Evolutionary conservation across 2,329 filamentous ascomycete species (phyloP), one percentile per base, ranked within the genome.

Genomic region (Leptodontidium sp.): DNA sequence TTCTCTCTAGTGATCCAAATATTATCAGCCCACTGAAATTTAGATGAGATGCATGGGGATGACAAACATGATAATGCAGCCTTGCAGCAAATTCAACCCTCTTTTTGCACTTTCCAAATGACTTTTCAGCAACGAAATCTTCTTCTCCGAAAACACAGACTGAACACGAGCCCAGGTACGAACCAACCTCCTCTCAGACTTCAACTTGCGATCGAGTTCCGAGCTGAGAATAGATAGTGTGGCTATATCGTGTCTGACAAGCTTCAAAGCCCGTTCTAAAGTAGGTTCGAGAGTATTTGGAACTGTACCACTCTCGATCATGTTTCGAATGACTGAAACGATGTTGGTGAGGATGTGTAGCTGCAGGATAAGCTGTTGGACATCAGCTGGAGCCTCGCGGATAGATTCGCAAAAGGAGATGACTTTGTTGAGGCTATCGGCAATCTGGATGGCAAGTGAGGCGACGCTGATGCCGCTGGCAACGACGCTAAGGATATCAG

Each of bases 141-240:
- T 66, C 45, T 61, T 66, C 12, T 66, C 55, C 7, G 64, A 66
- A 14, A 66, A 47, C 8, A 66, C 64, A 15, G 64, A 61, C n/a
- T 61, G 64, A 11, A 66, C 45, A 61, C 64, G 64, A 21, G 64
- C 64, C 64, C 53, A 66, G 14, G 64, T 61, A 7, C 64, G 55
- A n/a, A 57, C 32, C 2, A 43, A 12, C 24, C 29, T 61, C n/a
- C 50, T 61, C 9, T 61, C 64, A 40, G 64, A 66, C 26, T 52
- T 61, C 43, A 66, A 26, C 29, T 66, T 61, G 35, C 55, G 17
- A 52, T 66, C 64, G 5, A 66, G 64, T 1, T 66, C 64, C 17
- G 26, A 61, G 49, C 53, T 61, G 17, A 66, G n/a, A n/a, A n/a
- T 45, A 43, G 26, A 61, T 53, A 66, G 38, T 15, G 49, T 52